Conservation (phyloP, 805 yeast species). For the Ogataea wickerhamii region DNA sequence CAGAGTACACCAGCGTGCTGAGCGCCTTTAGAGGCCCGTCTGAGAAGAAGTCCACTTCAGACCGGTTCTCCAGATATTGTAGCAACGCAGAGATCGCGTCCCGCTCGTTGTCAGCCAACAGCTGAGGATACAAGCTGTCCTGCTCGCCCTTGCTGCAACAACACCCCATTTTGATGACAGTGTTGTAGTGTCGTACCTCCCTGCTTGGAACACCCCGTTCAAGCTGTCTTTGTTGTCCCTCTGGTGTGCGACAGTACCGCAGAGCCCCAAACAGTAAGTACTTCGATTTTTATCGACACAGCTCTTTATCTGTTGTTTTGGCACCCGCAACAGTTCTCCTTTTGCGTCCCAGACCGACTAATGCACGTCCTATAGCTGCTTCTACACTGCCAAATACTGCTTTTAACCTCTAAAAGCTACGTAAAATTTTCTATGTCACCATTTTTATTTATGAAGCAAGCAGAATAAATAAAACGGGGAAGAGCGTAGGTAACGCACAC, state of each 20-base stretch:
- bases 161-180: constrained; percentile 51
- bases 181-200: too few relatives aligned
- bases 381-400: too few relatives aligned
- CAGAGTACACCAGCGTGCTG: constrained; percentile 90
- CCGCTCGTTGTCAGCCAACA: constrained; percentile 91
- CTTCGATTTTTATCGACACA: too few relatives aligned
- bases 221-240: too few relatives aligned
- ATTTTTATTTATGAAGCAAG: constrained; percentile 1
- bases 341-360: too few relatives aligned
- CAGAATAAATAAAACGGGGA: constrained; percentile 1
- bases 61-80: constrained; percentile 83
- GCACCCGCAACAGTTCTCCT: too few relatives aligned
- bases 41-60: constrained; percentile 85
- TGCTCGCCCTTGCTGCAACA: constrained; percentile 48
- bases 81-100: constrained; percentile 91
- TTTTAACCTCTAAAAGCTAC: neutral
- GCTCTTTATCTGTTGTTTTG: too few relatives aligned
- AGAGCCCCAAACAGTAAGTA: too few relatives aligned
- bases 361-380: too few relatives aligned
- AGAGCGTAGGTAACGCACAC: too few relatives aligned
- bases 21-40: constrained; percentile 85
- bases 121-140: constrained; percentile 67
- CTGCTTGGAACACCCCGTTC: too few relatives aligned
- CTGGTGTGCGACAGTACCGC: too few relatives aligned
- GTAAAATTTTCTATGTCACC: constrained; percentile 4